Conservation (phyloP, 2,329 filamentous ascomycete genomes). For the Cryoendolithus antarcticus region DNA sequence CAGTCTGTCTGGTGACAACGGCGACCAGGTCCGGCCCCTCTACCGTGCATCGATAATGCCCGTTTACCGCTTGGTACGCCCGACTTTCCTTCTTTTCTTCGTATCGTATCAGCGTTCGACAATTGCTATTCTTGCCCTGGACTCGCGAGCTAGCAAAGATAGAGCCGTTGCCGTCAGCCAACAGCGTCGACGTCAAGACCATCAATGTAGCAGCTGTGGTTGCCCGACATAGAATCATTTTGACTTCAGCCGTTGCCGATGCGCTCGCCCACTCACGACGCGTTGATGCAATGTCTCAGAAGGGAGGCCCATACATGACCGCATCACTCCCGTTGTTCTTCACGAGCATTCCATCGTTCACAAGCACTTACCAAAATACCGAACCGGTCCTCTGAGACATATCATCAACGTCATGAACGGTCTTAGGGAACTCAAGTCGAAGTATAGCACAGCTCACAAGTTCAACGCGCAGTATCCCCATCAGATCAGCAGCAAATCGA, state of each 20-base stretch:
- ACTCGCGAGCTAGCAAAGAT: not conserved
- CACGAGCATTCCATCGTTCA: not conserved
- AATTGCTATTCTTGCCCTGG: not conserved
- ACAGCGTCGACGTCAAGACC: not conserved
- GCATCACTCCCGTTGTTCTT: not conserved
- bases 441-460: constrained; percentile 1
- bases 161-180: not conserved
- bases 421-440: constrained; percentile 1
- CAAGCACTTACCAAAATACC: not conserved
- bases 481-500: constrained; percentile 2
- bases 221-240: not conserved
- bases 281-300: constrained; percentile 2
- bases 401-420: not conserved
- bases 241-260: not conserved
- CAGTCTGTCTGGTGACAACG: no score
- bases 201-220: no score
- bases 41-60: not conserved
- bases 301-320: not conserved
- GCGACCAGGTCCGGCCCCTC: no score
- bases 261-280: constrained; percentile 1
- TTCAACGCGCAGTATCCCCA: constrained; percentile 3
- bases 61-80: constrained; percentile 6
- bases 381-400: no score
- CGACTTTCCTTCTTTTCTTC: not conserved
- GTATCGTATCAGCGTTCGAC: not conserved